These are phyloP conservation scores for Pythium apleroticum DNA, from an alignment of 352 stramenopile species.

Conservation along the genomic window DNA sequence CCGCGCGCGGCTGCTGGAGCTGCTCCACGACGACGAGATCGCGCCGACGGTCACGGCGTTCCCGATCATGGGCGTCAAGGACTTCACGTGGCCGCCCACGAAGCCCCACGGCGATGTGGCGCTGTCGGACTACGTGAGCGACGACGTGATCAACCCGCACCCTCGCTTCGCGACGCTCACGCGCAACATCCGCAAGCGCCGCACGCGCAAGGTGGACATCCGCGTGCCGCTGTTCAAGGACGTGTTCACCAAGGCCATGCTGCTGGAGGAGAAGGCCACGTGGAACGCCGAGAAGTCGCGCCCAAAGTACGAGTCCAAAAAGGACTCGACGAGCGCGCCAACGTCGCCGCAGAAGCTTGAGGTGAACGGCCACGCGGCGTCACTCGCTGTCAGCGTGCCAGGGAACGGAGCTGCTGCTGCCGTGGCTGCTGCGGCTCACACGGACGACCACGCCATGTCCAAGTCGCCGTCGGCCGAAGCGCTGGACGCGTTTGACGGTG, in stretches of 20 bases:
- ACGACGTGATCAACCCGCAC: slow-evolving; percentile 98
- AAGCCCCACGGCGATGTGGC: slow-evolving; percentile 77
- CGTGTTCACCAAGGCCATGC: slow-evolving; percentile 74
- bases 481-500: slow-evolving; percentile 35
- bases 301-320: slow-evolving; percentile 75
- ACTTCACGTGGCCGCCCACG: slow-evolving; percentile 85
- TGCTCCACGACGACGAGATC: slow-evolving; percentile 95
- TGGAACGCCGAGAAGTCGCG: slow-evolving; percentile 84
- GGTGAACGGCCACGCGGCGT: slow-evolving; percentile 27
- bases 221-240: slow-evolving; percentile 85
- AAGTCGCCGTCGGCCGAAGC: slow-evolving; percentile 65
- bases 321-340: slow-evolving; percentile 20
- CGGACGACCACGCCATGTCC: slow-evolving; percentile 43
- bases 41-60: slow-evolving; percentile 96
- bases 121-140: slow-evolving; percentile 96
- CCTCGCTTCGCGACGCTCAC: slow-evolving; percentile 98
- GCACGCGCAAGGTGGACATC: slow-evolving; percentile 85
- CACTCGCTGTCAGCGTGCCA: not conserved
- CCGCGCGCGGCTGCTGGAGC: slow-evolving; percentile 92
- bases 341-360: slow-evolving; percentile 15
- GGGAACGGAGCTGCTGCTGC: not conserved
- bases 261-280: slow-evolving; percentile 62
- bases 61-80: slow-evolving; percentile 94
- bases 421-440: not conserved
- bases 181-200: slow-evolving; percentile 97